Evolutionary conservation across 2,329 filamentous ascomycete genomes (phyloP).

Genomic region (Thelonectria blattea): DNA sequence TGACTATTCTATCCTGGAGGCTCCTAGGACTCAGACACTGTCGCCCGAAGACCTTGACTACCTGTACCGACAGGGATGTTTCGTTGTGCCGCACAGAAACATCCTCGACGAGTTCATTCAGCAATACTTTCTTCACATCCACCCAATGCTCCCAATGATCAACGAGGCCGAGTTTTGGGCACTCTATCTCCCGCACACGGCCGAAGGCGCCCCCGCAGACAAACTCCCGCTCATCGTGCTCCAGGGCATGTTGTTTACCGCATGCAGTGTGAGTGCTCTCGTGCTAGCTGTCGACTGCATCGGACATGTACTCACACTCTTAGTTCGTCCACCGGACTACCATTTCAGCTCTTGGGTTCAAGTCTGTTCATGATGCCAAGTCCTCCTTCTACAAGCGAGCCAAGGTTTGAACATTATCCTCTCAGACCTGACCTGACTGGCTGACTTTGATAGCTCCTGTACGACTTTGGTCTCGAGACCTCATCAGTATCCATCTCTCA

Average conservation of each 20-base stretch:
- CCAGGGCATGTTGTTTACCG: constrained; percentile 32
- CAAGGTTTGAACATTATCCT: constrained; percentile 21
- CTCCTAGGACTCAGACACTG: constrained; percentile 27
- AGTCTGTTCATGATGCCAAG: constrained; percentile 34
- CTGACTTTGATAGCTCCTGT: constrained; percentile 25
- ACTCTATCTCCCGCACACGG: constrained; percentile 29
- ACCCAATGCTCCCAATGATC: constrained; percentile 38
- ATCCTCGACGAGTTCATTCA: constrained; percentile 37
- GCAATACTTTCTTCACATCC: constrained; percentile 40
- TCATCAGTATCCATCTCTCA: constrained; percentile 34
- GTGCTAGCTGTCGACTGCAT: too few species aligned
- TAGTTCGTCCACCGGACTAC: constrained; percentile 30
- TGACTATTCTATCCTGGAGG: constrained; percentile 34
- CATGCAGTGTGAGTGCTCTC: constrained; percentile 26
- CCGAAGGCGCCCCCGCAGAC: constrained; percentile 7
- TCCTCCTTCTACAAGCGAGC: constrained; percentile 33
- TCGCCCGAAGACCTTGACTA: constrained; percentile 34
- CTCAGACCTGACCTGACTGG: accelerated
- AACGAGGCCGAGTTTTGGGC: constrained; percentile 37
- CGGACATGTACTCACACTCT: neutral
- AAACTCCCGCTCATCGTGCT: constrained; percentile 32
- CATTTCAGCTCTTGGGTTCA: constrained; percentile 31
- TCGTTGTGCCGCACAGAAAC: constrained; percentile 33
- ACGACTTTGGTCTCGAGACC: constrained; percentile 34
- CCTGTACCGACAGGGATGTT: constrained; percentile 36